These are phyloP conservation scores for Mycosphaerella sp. DNA, from an alignment of 2,329 filamentous ascomycete species.

Conservation along the genomic window DNA sequence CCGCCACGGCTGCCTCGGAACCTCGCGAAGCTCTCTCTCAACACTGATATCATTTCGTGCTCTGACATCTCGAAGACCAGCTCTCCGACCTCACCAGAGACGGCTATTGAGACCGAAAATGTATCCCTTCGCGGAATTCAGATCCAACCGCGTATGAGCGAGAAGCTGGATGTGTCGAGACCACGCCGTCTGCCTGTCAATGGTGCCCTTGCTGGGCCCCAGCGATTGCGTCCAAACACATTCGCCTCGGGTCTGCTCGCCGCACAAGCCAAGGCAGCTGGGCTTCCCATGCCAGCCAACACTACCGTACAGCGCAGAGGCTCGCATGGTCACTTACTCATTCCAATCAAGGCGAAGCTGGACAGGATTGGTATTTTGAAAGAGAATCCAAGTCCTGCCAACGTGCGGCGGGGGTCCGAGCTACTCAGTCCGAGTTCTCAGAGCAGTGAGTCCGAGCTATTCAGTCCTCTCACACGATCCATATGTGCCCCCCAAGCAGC, in stretches of 20 bases:
- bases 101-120: constrained; percentile 4
- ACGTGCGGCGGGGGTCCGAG: neutral
- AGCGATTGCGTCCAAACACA: neutral
- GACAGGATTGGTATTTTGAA: constrained; percentile 16
- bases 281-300: constrained; percentile 19
- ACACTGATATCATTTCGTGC: constrained; percentile 1
- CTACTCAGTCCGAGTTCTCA: neutral
- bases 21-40: constrained; percentile 8
- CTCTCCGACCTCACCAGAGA: constrained; percentile 7
- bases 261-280: constrained; percentile 15
- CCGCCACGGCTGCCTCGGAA: constrained; percentile 15
- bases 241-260: constrained; percentile 13
- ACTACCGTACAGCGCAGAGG: constrained; percentile 17
- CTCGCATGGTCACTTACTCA: constrained; percentile 20
- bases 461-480: constrained; percentile 7
- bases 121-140: neutral
- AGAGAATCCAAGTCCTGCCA: neutral
- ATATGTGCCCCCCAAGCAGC: constrained; percentile 2
- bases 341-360: constrained; percentile 22
- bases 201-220: neutral
- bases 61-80: neutral
- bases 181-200: neutral
- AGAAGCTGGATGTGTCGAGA: neutral
- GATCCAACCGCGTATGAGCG: neutral
- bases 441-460: neutral